Base-by-base conservation (phyloP, 2,329 filamentous ascomycete species). In the Ceratocystis ficicola region DNA sequence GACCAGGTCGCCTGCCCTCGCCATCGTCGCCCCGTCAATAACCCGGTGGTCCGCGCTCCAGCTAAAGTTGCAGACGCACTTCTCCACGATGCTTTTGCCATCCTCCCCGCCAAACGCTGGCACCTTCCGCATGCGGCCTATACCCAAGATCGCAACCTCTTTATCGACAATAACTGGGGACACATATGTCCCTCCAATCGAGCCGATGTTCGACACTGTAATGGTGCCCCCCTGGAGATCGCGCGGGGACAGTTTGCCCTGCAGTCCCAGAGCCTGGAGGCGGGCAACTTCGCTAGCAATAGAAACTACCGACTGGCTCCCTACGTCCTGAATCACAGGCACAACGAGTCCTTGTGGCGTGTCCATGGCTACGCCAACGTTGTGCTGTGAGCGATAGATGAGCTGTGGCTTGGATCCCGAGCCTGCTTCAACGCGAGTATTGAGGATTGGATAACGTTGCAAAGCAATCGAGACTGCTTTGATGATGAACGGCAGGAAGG, bases 11-110 rank as follows among this genome's bases (percentile, higher is more conserved):
- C 90, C 91, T 74, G 93, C 93, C 70, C 92, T 83, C 22, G 94
- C 94, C 83, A 96, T 90, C 68, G 92, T 96, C 60, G 93, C 93
- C 1, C 94, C 94, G 76, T 99, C 94, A 60, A 97, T 86, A 65
- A 97, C 89, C 22, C 94, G 81, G 76, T 99, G 94, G 75, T 97
- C 92, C 5, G 93, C 93, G 74, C 89, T 93, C 93, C 93, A 97
- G 76, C 92, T 97, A 71, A 97, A 90, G 73, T 95, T 91, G 73
- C 87, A 87, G 68, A 95, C 82, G 72, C 95, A 87, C 74, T 85
- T 89, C 76, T 84, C 85, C 12, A 92, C 81, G 12, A 97, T 78
- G 36, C 76, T 73, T 75, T 82, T 74, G 69, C 76, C 72, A 62
- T 79, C 80, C 66, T 78, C 81, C 8, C 66, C 66, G 4, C 66